Conservation (phyloP, 306 rosid species). For the Rosa lucieae region DNA sequence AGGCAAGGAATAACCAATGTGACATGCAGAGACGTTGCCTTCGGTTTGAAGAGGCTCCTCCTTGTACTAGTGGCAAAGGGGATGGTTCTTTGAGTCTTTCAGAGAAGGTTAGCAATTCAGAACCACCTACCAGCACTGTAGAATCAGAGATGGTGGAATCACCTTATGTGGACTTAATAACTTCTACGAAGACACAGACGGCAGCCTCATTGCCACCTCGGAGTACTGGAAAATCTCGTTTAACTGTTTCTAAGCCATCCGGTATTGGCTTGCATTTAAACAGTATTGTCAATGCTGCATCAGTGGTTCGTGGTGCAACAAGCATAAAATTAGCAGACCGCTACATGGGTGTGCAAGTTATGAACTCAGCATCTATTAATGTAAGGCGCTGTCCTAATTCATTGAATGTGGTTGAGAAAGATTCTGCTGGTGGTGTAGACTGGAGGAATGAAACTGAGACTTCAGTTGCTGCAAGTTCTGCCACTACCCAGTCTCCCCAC, state of each 20-base stretch:
- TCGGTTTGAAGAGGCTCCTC: slow-evolving; percentile 51
- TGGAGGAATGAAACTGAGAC: slow-evolving; percentile 27
- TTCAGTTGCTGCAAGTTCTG: slow-evolving; percentile 29
- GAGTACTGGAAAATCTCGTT: slow-evolving; percentile 32
- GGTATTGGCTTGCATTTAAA: slow-evolving; percentile 68
- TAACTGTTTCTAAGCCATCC: slow-evolving; percentile 43
- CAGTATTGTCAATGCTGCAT: slow-evolving; percentile 57
- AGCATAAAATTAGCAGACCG: slow-evolving; percentile 36
- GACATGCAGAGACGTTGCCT: slow-evolving; percentile 57
- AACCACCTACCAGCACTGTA: slow-evolving; percentile 9
- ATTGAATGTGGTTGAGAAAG: slow-evolving; percentile 23
- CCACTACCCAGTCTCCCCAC: slow-evolving; percentile 30
- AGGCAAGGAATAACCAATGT: slow-evolving; percentile 42
- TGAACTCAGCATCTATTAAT: slow-evolving; percentile 31
- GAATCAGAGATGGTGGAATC: slow-evolving; percentile 20
- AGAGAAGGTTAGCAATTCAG: slow-evolving; percentile 20
- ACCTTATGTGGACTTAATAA: slow-evolving; percentile 25
- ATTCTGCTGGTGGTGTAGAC: slow-evolving; percentile 31
- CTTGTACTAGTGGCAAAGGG: slow-evolving; percentile 23
- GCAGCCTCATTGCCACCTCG: slow-evolving; percentile 31
- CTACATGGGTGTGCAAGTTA: slow-evolving; percentile 27
- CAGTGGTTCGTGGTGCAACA: slow-evolving; percentile 27
- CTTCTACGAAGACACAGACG: slow-evolving; percentile 28
- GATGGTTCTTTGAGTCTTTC: slow-evolving; percentile 21
- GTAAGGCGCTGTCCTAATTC: slow-evolving; percentile 24